A percentile compares a stretch with the other conserved stretches of the same genome.
Conservation (phyloP, 768 basidiomycete genomes). For the Serendipita sp. region DNA sequence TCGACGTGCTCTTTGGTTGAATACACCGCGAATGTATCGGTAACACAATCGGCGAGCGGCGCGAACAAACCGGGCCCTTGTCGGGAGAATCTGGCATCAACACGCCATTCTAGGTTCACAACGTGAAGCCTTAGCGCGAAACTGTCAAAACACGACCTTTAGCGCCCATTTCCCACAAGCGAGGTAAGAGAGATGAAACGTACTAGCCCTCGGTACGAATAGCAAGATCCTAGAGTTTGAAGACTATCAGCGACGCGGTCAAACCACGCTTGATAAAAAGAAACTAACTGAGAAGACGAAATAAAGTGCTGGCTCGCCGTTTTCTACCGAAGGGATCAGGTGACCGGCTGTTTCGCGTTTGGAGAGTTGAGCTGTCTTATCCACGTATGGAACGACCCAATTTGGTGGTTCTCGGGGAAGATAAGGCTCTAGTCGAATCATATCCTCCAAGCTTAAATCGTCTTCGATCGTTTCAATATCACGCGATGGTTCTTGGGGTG, state of each 20-base stretch:
- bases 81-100: background rate
- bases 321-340: background rate
- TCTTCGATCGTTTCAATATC: background rate
- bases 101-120: slow-evolving; percentile 1
- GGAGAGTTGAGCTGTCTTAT: background rate
- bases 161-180: background rate
- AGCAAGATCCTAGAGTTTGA: background rate
- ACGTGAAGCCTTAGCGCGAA: background rate
- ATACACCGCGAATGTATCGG: slow-evolving; percentile 2
- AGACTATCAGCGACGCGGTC: background rate
- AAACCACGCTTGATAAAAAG: background rate
- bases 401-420: background rate
- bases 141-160: background rate
- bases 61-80: background rate
- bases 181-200: background rate
- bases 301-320: background rate
- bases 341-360: slow-evolving; percentile 1
- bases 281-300: background rate
- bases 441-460: background rate
- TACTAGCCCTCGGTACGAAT: background rate
- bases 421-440: background rate
- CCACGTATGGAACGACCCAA: background rate
- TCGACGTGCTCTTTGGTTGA: background rate
- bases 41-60: background rate
- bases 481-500: background rate